Evolutionary conservation across 1,139 yeast species (phyloP).

Genomic region (Ashbya aceris): DNA sequence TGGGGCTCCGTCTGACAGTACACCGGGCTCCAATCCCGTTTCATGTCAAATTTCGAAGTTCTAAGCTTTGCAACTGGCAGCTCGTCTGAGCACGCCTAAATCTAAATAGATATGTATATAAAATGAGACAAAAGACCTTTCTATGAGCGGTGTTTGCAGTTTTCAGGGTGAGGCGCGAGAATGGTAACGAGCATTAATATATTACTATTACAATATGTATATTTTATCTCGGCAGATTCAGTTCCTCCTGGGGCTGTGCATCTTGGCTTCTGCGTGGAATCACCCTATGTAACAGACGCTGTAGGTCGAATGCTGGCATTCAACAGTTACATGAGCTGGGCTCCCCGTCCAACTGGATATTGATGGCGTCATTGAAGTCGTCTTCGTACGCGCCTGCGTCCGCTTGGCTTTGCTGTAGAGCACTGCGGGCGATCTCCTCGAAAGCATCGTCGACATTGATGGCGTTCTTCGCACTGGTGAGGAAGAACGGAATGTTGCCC

Average conservation of each 20-base stretch:
- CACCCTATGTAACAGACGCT: neutral
- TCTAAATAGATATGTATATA: no score
- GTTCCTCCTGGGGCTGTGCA: no score
- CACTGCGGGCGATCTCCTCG: conserved; percentile 92
- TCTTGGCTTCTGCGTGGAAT: neutral
- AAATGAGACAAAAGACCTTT: neutral
- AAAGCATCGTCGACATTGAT: conserved; percentile 92
- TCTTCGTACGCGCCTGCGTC: conserved; percentile 82
- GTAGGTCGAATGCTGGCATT: conserved; percentile 5
- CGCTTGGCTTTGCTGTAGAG: conserved; percentile 82
- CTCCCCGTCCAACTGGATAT: conserved; percentile 84
- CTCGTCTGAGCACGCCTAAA: no score
- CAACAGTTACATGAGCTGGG: conserved; percentile 70
- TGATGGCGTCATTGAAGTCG: conserved; percentile 93
- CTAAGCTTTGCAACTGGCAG: no score
- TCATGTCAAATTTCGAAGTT: no score
- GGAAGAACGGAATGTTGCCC: conserved; percentile 89
- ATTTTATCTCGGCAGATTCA: neutral
- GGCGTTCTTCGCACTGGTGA: conserved; percentile 90
- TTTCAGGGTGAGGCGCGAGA: neutral
- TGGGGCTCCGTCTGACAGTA: no score
- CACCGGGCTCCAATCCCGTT: no score
- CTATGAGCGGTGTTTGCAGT: neutral
- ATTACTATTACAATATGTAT: conserved; percentile 3
- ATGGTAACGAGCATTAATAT: conserved; percentile 1